phyloP scores from a whole-genome alignment of 176 grass and related monocot species.

The Triticum monococcum region DNA sequence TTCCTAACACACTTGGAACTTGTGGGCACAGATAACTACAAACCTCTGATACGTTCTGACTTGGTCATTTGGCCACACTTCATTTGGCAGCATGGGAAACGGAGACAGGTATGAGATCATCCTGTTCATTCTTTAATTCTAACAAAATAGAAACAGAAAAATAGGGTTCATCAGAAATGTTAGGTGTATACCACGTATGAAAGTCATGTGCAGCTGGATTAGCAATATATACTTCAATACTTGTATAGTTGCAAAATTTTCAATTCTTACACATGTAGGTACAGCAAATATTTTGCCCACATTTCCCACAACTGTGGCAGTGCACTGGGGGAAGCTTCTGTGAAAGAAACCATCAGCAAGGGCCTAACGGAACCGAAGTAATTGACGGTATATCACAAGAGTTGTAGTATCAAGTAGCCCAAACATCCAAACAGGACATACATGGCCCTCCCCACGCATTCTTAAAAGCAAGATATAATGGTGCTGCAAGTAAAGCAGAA shows the following conservation, averaged over 20 bases:
- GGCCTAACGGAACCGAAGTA: not conserved
- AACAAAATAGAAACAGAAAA: not conserved
- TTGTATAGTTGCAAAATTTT: not conserved
- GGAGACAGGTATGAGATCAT: conserved; percentile 16
- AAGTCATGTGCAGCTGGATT: not conserved
- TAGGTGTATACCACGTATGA: not conserved
- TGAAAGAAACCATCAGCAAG: not conserved
- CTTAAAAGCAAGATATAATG: not conserved
- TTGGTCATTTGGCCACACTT: conserved; percentile 22
- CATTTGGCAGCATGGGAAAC: conserved; percentile 23
- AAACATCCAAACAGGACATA: not conserved
- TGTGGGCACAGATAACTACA: not conserved
- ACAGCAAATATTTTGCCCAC: not conserved
- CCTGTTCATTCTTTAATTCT: not conserved
- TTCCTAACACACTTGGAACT: conserved; percentile 32
- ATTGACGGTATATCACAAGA: not conserved
- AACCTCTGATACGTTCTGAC: conserved; percentile 4
- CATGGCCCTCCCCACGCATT: not conserved
- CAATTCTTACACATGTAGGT: not conserved
- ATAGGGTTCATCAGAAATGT: not conserved
- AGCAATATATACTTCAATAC: not conserved
- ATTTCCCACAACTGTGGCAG: not conserved
- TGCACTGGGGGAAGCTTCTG: not conserved
- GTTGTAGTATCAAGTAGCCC: not conserved
- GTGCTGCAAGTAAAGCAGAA: not conserved